Base-by-base conservation (phyloP, 202 grass and related monocot genomes). In the Zoysia matrella region DNA sequence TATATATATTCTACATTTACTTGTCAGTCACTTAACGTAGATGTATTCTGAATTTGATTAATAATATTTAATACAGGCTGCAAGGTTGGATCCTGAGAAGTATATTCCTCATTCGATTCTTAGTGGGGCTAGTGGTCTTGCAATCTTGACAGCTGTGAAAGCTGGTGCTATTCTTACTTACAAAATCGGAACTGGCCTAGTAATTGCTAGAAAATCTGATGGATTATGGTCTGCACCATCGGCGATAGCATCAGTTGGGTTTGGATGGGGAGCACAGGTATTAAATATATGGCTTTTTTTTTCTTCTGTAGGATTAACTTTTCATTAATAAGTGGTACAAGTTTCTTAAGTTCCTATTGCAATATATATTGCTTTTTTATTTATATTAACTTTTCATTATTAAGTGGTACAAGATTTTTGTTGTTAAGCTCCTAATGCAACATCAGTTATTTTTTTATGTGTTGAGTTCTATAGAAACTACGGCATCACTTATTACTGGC, bases 231-330 rank as follows among this genome's bases (percentile, higher is more conserved):
- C 93, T 12, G 88, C 90, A 22, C 93, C 90, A 8, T 96, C 93
- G 60, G 85, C 93, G 65, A 96, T 96, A 51, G 2, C 86, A 61
- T 92, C 88, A 47, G 30, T 70, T 84, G 90, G 93, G 46, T 89
- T 96, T 85, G 93, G 93, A 75, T 96, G 93, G 93, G 93, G 93
- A 69, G 90, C 86, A 74, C 93, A 95, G 87, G 93, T 95, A 87
- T 2, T 77, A 52, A 69, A 45, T 71, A 8, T 2, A 48, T 45
- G 65, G 46, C 67, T 53, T n/a, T 47, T 73, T 77, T 83, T 8
- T 48, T 60, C 43, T 47, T 75, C 61, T 52, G 16, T 64, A 41
- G 48, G 1, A 15, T 13, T 5, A 71, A 80, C 42, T 80, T 79
- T 2, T 63, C 41, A n/a, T 44, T 54, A 0, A 13, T 74, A 13